Conservation (phyloP, 345 rosid genomes). For the Corchorus olitorius region DNA sequence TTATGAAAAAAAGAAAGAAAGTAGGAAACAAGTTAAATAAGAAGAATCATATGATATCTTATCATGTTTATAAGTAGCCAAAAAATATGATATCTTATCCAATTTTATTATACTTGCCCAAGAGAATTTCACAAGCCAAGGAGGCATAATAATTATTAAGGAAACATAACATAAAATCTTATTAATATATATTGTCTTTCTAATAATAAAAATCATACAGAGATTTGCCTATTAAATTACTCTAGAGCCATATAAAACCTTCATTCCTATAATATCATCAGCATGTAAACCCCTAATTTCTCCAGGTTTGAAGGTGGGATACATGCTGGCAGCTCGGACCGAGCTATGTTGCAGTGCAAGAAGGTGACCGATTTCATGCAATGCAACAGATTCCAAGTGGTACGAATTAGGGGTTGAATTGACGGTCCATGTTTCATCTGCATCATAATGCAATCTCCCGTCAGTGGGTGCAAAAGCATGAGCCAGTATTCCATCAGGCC, state of each 20-base stretch:
- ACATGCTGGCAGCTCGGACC: conserved; percentile 35
- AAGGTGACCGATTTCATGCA: conserved; percentile 52
- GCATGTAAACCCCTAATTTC: conserved; percentile 21
- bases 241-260: conserved; percentile 14
- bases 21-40: too few species aligned
- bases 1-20: too few species aligned
- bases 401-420: neutral
- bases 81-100: too few species aligned
- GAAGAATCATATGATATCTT: too few species aligned
- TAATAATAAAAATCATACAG: too few species aligned
- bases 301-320: conserved; percentile 8
- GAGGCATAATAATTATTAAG: too few species aligned
- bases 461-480: conserved; percentile 19
- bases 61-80: too few species aligned
- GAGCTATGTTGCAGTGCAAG: conserved; percentile 44
- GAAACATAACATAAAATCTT: too few species aligned
- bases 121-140: too few species aligned
- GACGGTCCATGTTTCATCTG: conserved; percentile 24
- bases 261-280: conserved; percentile 41
- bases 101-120: too few species aligned
- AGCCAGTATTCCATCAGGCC: conserved; percentile 8
- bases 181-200: too few species aligned
- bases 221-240: too few species aligned
- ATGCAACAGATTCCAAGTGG: conserved; percentile 33
- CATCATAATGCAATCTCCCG: conserved; percentile 27